These are phyloP conservation scores for Aspergillus sclerotialis DNA, from an alignment of 2,329 filamentous ascomycete genomes.

Conservation along the genomic window DNA sequence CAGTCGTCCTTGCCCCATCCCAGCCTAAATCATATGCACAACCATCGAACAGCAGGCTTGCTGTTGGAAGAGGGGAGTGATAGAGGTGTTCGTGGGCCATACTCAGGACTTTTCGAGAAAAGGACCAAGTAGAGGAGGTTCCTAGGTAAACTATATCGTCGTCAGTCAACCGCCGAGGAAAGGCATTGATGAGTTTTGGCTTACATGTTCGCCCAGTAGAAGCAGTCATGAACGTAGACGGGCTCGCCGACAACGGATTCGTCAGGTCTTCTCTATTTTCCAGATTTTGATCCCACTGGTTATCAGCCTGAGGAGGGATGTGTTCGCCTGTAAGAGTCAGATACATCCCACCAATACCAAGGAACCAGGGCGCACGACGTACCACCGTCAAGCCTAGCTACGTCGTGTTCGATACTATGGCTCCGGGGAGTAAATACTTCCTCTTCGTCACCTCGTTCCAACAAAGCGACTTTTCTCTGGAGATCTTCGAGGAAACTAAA, in stretches of 20 bases:
- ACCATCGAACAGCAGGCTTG: constrained; percentile 45
- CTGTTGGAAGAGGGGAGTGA: constrained; percentile 36
- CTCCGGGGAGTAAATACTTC: constrained; percentile 10
- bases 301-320: constrained; percentile 5
- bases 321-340: constrained; percentile 11
- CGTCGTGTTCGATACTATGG: constrained; percentile 12
- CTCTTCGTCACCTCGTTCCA: constrained; percentile 13
- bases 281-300: constrained; percentile 10
- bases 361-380: too few species aligned
- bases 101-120: constrained; percentile 44
- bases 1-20: constrained; percentile 34
- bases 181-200: too few species aligned
- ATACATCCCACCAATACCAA: too few species aligned
- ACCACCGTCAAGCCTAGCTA: constrained; percentile 12
- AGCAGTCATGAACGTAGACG: constrained; percentile 37
- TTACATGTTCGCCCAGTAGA: constrained; percentile 38
- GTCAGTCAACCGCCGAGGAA: too few species aligned
- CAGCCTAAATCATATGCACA: constrained; percentile 47
- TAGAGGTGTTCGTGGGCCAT: constrained; percentile 44
- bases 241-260: constrained; percentile 38
- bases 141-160: constrained; percentile 49
- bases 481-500: constrained; percentile 31
- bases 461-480: constrained; percentile 21
- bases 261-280: constrained; percentile 30
- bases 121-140: constrained; percentile 53